A percentile compares a stretch with the other conserved stretches of the same genome.
Evolutionary conservation across 2,329 filamentous ascomycete genomes (phyloP).

Genomic region (Magnaporthales sp.): DNA sequence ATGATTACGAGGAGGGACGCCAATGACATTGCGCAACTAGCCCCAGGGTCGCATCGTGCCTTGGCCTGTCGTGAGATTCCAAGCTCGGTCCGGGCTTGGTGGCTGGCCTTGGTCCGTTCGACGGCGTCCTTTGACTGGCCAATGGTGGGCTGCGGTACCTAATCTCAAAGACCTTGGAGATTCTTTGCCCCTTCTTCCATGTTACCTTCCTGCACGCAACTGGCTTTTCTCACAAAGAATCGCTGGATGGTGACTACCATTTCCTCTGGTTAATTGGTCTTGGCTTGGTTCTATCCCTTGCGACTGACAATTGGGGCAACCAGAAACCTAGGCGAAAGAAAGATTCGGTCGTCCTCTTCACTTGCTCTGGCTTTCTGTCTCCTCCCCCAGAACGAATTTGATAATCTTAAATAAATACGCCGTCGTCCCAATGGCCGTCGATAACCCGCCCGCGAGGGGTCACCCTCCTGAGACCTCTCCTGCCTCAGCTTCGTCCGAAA

Average conservation of each 20-base stretch:
- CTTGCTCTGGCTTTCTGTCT: background rate
- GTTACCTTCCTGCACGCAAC: background rate
- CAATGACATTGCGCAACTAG: background rate
- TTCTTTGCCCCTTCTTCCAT: background rate
- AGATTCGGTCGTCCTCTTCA: background rate
- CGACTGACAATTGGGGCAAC: background rate
- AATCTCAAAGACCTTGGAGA: background rate
- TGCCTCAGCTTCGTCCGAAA: background rate
- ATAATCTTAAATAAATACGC: background rate
- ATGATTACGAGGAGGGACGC: background rate
- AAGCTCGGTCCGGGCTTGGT: background rate
- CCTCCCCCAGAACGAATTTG: background rate
- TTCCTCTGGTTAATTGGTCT: background rate
- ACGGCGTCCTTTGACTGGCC: background rate
- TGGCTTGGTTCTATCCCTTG: background rate
- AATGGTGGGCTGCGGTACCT: background rate
- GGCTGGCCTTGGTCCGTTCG: background rate
- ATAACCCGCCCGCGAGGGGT: background rate
- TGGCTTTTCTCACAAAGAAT: background rate
- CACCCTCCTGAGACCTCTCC: conserved; percentile 2
- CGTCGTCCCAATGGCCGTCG: background rate
- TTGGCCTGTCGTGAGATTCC: background rate
- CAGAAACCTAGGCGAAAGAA: background rate
- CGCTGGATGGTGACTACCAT: background rate
- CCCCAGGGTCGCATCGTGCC: background rate